Percentiles rank a stretch among this genome's conserved stretches.
Evolutionary conservation across 768 basidiomycete genomes (phyloP).

Genomic region (Pulveroboletus sp.): DNA sequence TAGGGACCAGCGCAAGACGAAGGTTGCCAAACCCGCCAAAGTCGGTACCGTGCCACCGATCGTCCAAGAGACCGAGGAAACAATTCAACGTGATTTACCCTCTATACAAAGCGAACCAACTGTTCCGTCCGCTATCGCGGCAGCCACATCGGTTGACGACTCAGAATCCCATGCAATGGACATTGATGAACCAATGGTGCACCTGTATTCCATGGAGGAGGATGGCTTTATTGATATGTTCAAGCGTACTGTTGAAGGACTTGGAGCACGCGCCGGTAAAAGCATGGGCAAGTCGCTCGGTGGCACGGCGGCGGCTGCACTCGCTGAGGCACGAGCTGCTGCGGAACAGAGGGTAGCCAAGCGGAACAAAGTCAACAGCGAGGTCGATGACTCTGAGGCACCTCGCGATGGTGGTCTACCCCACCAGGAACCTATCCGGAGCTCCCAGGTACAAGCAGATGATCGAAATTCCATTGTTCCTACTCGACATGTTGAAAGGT

Average conservation of each 20-base stretch:
- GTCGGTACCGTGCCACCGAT: conserved; percentile 31
- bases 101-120: conserved; percentile 2
- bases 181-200: conserved; percentile 10
- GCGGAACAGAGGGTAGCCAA: conserved; percentile 72
- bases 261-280: conserved; percentile 58
- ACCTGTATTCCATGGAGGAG: conserved; percentile 15
- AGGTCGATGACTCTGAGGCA: conserved; percentile 21
- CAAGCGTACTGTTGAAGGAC: conserved; percentile 69
- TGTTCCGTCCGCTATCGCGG: neutral
- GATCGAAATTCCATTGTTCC: neutral
- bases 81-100: neutral
- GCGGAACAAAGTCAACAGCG: conserved; percentile 50
- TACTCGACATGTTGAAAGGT: conserved; percentile 2
- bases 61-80: conserved; percentile 8
- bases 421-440: conserved; percentile 3
- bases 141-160: neutral
- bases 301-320: conserved; percentile 45
- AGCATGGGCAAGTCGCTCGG: conserved; percentile 63
- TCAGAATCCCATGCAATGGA: conserved; percentile 28
- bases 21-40: conserved; percentile 46
- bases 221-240: conserved; percentile 61
- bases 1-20: conserved; percentile 44
- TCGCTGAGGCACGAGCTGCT: conserved; percentile 63
- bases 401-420: conserved; percentile 16
- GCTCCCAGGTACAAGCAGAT: conserved; percentile 3